Evolutionary conservation across 257 asterid genomes (phyloP), one percentile per base, ranked within the genome.

Genomic region (Eustoma russellianum): DNA sequence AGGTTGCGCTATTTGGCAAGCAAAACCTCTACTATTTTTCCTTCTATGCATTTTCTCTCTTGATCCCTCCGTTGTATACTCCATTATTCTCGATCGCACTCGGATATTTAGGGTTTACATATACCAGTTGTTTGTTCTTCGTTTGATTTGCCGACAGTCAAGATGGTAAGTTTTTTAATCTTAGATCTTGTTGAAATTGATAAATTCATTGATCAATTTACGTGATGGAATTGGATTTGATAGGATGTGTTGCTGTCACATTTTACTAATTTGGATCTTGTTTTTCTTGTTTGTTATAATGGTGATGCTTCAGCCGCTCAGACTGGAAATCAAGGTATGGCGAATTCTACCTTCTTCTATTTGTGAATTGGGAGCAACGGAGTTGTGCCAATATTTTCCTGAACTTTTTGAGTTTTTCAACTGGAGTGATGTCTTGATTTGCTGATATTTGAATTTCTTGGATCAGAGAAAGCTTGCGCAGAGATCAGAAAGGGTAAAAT

Each of bases 401-500:
- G 33, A 13, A 9, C 2, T 28, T n/a, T 5, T 47, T 33, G 49
- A 50, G 46, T 68, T n/a, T 59, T 0, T 60, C 30, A 33, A 52
- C 2, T 45, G 40, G 41, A 14, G 43, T 54, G 3, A 10, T 52
- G 57, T 8, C 7, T 24, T 53, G 62, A 59, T 62, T 62, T 16
- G 10, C 18, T 52, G 40, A 15, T 50, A 13, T 62, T 41, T 17
- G 59, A 24, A 52, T 68, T 38, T 47, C 12, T n/a, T 67, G 74
- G 67, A 70, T 62, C 75, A 75, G 81, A 75, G 81, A 56, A 75
- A 75, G 69, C 77, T 75, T 44, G 78, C 81, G 16, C 75, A 75
- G 63, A 71, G 78, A 61, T 71, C 81, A 50, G 78, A 75, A 53
- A 66, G 81, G 66, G 77, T 75, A 35, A 75, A 75, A 57, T 75